phyloP scores from a whole-genome alignment of 75 land plant genomes.

The Chamaecyparis obtusa region DNA sequence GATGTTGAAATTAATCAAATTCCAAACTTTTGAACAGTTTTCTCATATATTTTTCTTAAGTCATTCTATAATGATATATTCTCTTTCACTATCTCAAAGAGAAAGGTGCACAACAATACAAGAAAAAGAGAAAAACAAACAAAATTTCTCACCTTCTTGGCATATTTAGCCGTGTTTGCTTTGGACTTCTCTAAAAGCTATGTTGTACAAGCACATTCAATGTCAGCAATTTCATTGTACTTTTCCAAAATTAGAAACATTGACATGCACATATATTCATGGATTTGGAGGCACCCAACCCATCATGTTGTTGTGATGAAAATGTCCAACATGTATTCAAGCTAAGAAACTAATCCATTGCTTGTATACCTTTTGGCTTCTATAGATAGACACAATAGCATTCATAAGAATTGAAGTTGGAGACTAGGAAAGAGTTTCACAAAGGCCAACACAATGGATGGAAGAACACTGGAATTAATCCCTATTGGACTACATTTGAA shows the following conservation, averaged over 20 bases:
- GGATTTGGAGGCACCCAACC: neutral
- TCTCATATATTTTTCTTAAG: constrained; percentile 43
- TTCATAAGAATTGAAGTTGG: neutral
- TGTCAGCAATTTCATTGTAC: neutral
- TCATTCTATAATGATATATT: constrained; percentile 44
- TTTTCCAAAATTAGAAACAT: neutral
- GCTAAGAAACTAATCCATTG: neutral
- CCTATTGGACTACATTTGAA: neutral
- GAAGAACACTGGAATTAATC: neutral
- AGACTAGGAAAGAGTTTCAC: neutral
- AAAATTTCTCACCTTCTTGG: constrained; percentile 57
- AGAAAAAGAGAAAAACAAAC: constrained; percentile 1
- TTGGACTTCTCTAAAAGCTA: constrained; percentile 72
- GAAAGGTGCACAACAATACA: neutral
- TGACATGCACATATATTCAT: neutral
- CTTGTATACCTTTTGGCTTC: neutral
- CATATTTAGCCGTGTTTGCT: constrained; percentile 77
- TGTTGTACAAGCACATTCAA: constrained; percentile 11
- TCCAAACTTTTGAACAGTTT: neutral
- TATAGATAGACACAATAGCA: neutral
- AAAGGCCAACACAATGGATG: neutral
- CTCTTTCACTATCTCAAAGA: neutral
- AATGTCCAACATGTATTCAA: neutral
- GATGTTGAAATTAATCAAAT: neutral
- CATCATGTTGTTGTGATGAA: neutral